Evolutionary conservation across 2,329 filamentous ascomycete species (phyloP), one percentile per base, ranked within the genome.

Genomic region (Fusarium solani-melongenae): DNA sequence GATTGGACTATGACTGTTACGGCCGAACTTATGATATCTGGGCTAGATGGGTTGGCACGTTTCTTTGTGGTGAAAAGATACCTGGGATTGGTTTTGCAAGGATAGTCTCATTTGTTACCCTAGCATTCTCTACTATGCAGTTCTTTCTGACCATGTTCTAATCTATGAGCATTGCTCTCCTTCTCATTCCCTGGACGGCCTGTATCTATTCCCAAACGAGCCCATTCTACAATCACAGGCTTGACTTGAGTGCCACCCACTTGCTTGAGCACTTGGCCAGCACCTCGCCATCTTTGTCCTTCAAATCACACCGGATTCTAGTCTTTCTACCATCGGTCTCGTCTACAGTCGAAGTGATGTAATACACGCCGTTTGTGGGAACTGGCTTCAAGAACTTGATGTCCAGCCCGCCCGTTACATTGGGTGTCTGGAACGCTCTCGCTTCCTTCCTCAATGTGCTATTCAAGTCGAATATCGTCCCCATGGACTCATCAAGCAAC

Each of bases 401-500:
- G 11, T 82, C 76, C 56, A 85, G 70, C 4, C 73, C 77, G 0
- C 77, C 83, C 17, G 83, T 84, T 12, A 84, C 76, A 38, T 74
- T 81, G 38, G 71, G 75, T 2, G 76, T 73, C 53, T 70, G 70
- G 46, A 80, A 82, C 0, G 78, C 70, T 14, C 73, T 69, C 1
- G 76, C 78, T 1, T 77, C 64, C 66, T 83, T 82, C 2, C 77
- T 77, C 39, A 84, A 70, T 0, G 77, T 78, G 22, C 71, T 63
- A 31, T 85, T 85, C 8, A 83, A 71, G 58, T 84, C 82, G 24
- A 81, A 78, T 20, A 85, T 66, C 2, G 76, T 73, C 5, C 82
- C 82, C 71, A 83, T 80, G 6, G 79, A 71, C 77, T 84, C 83
- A 56, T 85, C 83, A 27, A 82, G 67, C 62, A 84, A 69, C 6